A percentile compares a stretch with the other conserved stretches of the same genome.
phyloP scores from a whole-genome alignment of 305 asterid species.

The Fraxinus velutina region DNA sequence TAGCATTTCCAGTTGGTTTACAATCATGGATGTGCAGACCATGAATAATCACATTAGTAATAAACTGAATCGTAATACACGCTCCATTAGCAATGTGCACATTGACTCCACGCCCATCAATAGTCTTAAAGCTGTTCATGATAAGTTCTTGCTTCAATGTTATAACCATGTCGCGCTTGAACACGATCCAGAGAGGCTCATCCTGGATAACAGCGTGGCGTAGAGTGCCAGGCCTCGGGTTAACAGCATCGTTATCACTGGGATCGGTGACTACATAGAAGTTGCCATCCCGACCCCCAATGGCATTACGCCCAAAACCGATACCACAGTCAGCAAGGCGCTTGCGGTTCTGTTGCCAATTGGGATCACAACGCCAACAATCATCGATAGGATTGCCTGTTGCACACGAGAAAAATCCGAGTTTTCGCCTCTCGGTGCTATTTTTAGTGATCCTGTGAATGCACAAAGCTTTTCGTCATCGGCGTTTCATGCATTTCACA shows the following conservation, averaged over 20 bases:
- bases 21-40: conserved; percentile 83
- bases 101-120: conserved; percentile 87
- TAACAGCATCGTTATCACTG: conserved; percentile 66
- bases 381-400: conserved; percentile 95
- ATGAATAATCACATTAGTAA: conserved; percentile 80
- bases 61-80: conserved; percentile 73
- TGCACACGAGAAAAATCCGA: conserved; percentile 79
- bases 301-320: conserved; percentile 93
- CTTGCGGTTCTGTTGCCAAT: conserved; percentile 73
- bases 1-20: conserved; percentile 87
- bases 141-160: conserved; percentile 79
- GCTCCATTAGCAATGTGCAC: conserved; percentile 91
- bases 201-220: conserved; percentile 91
- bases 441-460: conserved; percentile 66
- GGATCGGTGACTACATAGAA: conserved; percentile 69
- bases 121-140: conserved; percentile 96
- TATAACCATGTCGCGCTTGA: conserved; percentile 83
- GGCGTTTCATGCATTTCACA: not conserved
- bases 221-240: conserved; percentile 75
- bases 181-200: conserved; percentile 83
- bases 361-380: conserved; percentile 90
- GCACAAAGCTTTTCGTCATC: not conserved
- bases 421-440: conserved; percentile 74
- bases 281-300: conserved; percentile 87
- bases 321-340: conserved; percentile 85